Conservation (phyloP, 139 green algal genomes). For the Prasinococcaceae sp. region DNA sequence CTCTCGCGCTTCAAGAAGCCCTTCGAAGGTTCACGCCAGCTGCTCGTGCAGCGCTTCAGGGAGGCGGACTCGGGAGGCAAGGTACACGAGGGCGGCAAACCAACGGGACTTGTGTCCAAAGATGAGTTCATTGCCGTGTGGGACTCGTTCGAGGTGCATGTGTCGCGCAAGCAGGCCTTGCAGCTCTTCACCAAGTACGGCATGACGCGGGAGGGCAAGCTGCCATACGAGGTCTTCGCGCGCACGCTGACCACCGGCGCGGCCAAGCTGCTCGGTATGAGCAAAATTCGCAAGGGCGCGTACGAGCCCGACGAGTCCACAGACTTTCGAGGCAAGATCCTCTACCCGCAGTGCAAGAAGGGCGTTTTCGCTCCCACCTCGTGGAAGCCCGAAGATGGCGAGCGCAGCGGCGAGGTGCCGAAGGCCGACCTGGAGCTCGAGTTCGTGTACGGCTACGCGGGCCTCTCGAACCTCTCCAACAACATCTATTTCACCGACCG, state of each 20-base stretch:
- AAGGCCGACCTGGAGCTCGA: constrained; percentile 39
- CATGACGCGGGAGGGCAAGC: constrained; percentile 27
- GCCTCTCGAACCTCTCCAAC: constrained; percentile 27
- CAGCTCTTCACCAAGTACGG: constrained; percentile 42
- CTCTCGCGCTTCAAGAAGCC: too few relatives aligned
- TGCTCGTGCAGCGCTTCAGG: too few relatives aligned
- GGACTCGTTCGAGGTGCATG: too few relatives aligned
- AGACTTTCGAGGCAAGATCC: constrained; percentile 51
- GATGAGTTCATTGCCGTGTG: too few relatives aligned
- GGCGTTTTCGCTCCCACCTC: constrained; percentile 42
- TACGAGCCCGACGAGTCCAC: constrained; percentile 28
- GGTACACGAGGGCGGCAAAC: too few relatives aligned
- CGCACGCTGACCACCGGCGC: constrained; percentile 35
- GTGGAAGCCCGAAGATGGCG: constrained; percentile 37
- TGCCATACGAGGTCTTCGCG: constrained; percentile 39
- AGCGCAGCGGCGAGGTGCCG: constrained; percentile 45
- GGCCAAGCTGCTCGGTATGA: constrained; percentile 13
- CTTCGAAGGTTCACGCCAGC: too few relatives aligned
- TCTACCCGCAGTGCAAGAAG: constrained; percentile 48
- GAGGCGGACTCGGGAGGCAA: too few relatives aligned
- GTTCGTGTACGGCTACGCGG: constrained; percentile 56
- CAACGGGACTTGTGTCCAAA: too few relatives aligned
- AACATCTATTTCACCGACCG: constrained; percentile 24
- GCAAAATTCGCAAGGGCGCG: constrained; percentile 30
- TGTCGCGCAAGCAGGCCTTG: too few relatives aligned